phyloP scores from a whole-genome alignment of 495 filamentous ascomycete species.

The Neurospora sp. region DNA sequence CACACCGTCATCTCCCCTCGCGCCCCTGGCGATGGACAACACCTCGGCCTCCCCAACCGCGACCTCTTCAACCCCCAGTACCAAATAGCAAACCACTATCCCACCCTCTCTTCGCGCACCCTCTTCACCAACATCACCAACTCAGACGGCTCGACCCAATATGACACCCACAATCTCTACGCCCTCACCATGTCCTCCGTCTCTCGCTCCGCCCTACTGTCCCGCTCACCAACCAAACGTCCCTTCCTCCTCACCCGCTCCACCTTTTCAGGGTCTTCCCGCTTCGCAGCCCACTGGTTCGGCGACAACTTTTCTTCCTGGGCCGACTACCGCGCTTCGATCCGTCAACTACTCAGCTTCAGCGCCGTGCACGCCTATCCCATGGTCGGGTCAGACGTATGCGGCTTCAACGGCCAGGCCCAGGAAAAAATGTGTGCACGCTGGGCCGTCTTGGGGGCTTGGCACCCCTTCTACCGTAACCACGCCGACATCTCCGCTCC shows the following conservation, averaged over 20 bases:
- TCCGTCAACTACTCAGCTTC: constrained; percentile 62
- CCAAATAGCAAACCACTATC: constrained; percentile 57
- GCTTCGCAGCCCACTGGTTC: constrained; percentile 76
- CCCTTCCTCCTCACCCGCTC: constrained; percentile 65
- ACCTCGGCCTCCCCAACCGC: constrained; percentile 48
- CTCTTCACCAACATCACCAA: constrained; percentile 67
- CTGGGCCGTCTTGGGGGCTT: constrained; percentile 71
- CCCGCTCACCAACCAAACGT: constrained; percentile 50
- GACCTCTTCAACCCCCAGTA: constrained; percentile 65
- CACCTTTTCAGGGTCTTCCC: constrained; percentile 49
- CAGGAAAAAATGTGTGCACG: constrained; percentile 71
- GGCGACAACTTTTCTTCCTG: constrained; percentile 74
- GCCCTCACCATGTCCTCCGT: constrained; percentile 71
- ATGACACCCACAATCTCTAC: constrained; percentile 80
- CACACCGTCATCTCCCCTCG: background rate
- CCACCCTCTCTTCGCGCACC: constrained; percentile 57
- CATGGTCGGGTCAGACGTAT: constrained; percentile 76
- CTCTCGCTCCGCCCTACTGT: constrained; percentile 54
- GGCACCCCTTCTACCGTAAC: constrained; percentile 78
- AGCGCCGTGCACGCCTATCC: constrained; percentile 71
- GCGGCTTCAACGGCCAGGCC: constrained; percentile 62
- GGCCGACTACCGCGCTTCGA: constrained; percentile 61
- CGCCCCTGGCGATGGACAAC: background rate
- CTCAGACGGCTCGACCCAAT: constrained; percentile 56
- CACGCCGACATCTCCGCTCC: constrained; percentile 47